These are phyloP conservation scores for Cryphonectria carpinicola DNA, from an alignment of 2,329 filamentous ascomycete genomes.

Conservation along the genomic window DNA sequence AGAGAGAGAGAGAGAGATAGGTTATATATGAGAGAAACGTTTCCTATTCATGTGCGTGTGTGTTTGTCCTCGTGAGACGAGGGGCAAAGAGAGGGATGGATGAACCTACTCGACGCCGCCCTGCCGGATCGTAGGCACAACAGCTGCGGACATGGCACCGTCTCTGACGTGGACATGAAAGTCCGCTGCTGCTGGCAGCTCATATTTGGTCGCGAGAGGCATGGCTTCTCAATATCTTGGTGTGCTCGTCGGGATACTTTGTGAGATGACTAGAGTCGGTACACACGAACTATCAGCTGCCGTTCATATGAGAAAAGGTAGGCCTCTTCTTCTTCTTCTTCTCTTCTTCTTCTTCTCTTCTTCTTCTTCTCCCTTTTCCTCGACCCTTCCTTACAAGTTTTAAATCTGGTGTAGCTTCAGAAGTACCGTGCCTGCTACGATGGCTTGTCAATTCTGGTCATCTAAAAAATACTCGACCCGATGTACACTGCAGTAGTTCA, in stretches of 20 bases:
- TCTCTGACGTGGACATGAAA: constrained; percentile 75
- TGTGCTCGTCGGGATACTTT: neutral
- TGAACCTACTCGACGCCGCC: constrained; percentile 35
- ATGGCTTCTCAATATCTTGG: constrained; percentile 28
- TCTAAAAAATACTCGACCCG: neutral
- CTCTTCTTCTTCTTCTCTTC: neutral
- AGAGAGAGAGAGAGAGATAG: neutral
- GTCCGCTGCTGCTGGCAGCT: constrained; percentile 68
- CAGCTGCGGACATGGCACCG: constrained; percentile 64
- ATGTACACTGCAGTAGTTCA: neutral
- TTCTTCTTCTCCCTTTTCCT: no score
- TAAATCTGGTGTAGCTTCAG: no score
- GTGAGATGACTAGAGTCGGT: neutral
- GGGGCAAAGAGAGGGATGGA: constrained; percentile 62
- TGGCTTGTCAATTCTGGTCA: no score
- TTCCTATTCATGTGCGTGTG: constrained; percentile 4
- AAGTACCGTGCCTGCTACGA: no score
- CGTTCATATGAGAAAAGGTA: neutral
- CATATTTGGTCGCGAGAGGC: constrained; percentile 40
- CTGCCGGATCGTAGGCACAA: constrained; percentile 49
- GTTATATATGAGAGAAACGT: neutral
- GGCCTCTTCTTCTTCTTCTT: neutral
- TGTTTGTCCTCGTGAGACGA: constrained; percentile 20
- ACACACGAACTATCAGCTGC: neutral
- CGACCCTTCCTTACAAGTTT: no score